Conservation (phyloP, 2,329 filamentous ascomycete species). For the Fusarium sp. region DNA sequence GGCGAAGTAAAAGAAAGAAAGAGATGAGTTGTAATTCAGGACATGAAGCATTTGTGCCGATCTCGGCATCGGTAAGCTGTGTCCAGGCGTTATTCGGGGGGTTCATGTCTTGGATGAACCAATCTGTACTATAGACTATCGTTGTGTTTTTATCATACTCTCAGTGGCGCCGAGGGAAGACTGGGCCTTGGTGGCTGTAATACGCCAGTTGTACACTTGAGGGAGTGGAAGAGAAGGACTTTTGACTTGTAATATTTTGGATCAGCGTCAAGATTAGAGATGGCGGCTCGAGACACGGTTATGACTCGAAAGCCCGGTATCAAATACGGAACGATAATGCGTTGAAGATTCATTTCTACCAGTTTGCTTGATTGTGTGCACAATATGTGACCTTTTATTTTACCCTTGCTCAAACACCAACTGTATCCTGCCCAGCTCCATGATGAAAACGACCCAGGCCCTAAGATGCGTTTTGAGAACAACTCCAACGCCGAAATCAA, state of each 20-base stretch:
- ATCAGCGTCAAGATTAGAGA: slow-evolving; percentile 29
- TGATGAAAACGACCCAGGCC: not conserved
- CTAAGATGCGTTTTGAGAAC: not conserved
- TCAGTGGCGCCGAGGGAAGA: slow-evolving; percentile 7
- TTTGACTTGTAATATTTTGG: slow-evolving; percentile 35
- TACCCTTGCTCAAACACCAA: not conserved
- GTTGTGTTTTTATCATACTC: slow-evolving; percentile 32
- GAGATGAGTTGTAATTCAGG: slow-evolving; percentile 8
- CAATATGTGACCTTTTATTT: not conserved
- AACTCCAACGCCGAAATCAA: slow-evolving; percentile 23
- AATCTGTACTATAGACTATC: slow-evolving; percentile 40
- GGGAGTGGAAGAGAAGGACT: slow-evolving; percentile 20
- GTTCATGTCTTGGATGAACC: slow-evolving; percentile 29
- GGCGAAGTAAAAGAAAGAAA: slow-evolving; percentile 66
- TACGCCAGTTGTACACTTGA: slow-evolving; percentile 25
- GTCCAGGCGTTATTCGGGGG: slow-evolving; percentile 33
- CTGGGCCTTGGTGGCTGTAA: slow-evolving; percentile 23
- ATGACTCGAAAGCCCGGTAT: slow-evolving; percentile 17
- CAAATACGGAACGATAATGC: slow-evolving; percentile 32
- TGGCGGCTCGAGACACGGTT: slow-evolving; percentile 21
- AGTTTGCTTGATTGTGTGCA: not conserved
- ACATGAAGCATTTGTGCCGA: slow-evolving; percentile 10
- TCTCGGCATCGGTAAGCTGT: slow-evolving; percentile 13
- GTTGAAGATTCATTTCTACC: slow-evolving; percentile 18
- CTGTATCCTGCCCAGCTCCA: slow-evolving; percentile 14